Evolutionary conservation across 805 yeast species (phyloP).

Genomic region (Candida schatavii): DNA sequence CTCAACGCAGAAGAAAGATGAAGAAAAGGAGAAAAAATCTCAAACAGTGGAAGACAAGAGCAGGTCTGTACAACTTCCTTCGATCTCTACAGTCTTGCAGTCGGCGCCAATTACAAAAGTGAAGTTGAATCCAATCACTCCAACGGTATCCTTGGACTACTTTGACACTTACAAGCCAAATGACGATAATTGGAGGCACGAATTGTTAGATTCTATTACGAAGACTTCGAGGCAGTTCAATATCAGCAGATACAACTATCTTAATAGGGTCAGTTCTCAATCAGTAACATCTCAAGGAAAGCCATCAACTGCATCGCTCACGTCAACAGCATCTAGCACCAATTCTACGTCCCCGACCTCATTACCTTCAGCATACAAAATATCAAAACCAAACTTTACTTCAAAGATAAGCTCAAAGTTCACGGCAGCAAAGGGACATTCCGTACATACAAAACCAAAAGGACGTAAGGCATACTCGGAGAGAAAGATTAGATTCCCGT

Average conservation of each 20-base stretch:
- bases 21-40: not conserved
- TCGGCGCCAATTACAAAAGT: conserved; percentile 16
- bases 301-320: conserved; percentile 8
- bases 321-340: conserved; percentile 2
- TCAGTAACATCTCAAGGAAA: conserved; percentile 7
- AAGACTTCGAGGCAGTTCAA: conserved; percentile 23
- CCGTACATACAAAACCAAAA: conserved; percentile 13
- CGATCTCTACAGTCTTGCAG: conserved; percentile 31
- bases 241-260: conserved; percentile 27
- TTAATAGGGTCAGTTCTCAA: conserved; percentile 18
- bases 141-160: conserved; percentile 42
- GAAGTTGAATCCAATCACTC: conserved; percentile 32
- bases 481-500: conserved; percentile 48
- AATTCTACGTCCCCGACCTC: not conserved
- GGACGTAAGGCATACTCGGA: conserved; percentile 18
- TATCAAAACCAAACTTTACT: conserved; percentile 33
- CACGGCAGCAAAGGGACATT: conserved; percentile 6
- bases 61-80: conserved; percentile 24
- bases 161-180: conserved; percentile 45
- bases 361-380: conserved; percentile 1
- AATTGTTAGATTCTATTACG: conserved; percentile 33
- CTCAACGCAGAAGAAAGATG: too few relatives aligned
- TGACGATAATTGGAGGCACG: conserved; percentile 44
- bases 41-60: not conserved
- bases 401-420: conserved; percentile 33